Evolutionary conservation across 345 rosid genomes (phyloP).

Genomic region (Laguncularia racemosa): DNA sequence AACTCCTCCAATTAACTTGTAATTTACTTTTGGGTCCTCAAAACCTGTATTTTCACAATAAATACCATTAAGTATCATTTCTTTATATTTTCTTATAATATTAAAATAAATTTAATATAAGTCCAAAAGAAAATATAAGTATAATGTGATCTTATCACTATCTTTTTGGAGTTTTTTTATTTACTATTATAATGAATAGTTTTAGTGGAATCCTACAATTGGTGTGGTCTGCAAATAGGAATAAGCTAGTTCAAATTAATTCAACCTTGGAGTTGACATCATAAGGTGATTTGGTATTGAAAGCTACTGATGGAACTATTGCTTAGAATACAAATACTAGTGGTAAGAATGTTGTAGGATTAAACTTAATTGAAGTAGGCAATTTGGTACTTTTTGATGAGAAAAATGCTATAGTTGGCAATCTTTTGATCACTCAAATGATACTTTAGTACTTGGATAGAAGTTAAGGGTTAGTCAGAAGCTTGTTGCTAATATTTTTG

Average conservation of each 20-base stretch:
- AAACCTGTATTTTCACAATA: no score
- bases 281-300: conserved; percentile 9
- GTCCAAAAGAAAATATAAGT: no score
- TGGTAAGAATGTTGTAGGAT: conserved; percentile 8
- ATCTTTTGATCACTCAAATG: conserved; percentile 16
- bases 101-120: no score
- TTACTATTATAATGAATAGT: background rate
- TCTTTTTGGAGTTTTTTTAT: background rate
- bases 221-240: conserved; percentile 23
- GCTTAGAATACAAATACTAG: conserved; percentile 15
- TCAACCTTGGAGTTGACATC: conserved; percentile 7
- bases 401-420: conserved; percentile 13
- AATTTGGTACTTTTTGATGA: conserved; percentile 13
- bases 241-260: conserved; percentile 4
- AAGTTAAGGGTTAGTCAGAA: conserved; percentile 7
- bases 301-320: conserved; percentile 4
- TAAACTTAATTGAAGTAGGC: conserved; percentile 8
- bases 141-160: no score
- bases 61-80: no score
- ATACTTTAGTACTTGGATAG: conserved; percentile 13
- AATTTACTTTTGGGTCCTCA: no score
- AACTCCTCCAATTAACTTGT: no score
- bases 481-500: conserved; percentile 9
- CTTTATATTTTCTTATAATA: no score
- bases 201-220: background rate